Evolutionary conservation across 176 grass and related monocot species (phyloP).

Genomic region (Avena atlantica): DNA sequence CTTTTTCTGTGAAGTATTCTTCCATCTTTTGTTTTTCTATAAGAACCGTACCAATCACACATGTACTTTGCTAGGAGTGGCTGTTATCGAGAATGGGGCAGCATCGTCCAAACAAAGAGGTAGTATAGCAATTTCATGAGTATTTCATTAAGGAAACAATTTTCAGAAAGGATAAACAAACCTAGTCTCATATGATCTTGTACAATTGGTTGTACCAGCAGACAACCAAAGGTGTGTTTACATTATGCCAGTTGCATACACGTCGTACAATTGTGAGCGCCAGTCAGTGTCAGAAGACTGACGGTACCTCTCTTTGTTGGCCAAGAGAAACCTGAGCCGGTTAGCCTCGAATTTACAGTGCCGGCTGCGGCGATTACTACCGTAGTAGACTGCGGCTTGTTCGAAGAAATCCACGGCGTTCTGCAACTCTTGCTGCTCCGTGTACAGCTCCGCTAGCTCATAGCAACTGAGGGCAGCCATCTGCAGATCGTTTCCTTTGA

Average conservation of each 20-base stretch:
- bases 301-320: background rate
- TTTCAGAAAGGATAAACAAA: background rate
- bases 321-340: background rate
- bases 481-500: background rate
- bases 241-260: background rate
- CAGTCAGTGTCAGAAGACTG: background rate
- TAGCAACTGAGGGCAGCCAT: background rate
- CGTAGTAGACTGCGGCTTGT: background rate
- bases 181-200: background rate
- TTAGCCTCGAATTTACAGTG: background rate
- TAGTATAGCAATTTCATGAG: background rate
- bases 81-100: no score
- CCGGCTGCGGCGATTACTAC: background rate
- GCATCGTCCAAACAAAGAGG: no score
- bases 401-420: background rate
- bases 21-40: no score
- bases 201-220: background rate
- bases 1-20: no score
- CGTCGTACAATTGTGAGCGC: background rate
- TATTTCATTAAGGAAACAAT: background rate
- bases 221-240: background rate
- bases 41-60: no score
- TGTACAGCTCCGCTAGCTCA: background rate
- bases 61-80: no score
- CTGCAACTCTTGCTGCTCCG: background rate